Conservation (phyloP, 1,284 basidiomycete species). For the Marasmius oreades region DNA sequence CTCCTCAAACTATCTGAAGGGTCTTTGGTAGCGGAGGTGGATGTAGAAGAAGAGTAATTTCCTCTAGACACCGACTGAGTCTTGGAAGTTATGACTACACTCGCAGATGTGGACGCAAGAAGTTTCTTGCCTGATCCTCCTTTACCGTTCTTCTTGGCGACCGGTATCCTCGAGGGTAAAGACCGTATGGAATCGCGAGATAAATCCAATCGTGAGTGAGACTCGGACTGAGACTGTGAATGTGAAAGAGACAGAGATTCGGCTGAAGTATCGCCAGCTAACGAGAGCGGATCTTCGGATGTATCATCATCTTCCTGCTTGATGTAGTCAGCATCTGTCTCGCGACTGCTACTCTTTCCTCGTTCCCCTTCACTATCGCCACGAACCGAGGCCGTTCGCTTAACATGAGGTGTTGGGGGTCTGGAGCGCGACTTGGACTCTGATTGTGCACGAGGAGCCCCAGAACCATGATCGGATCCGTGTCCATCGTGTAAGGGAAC, state of each 20-base stretch:
- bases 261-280: slow-evolving; percentile 1
- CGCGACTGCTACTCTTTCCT: neutral
- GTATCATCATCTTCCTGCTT: neutral
- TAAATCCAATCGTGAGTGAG: neutral
- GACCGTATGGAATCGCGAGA: neutral
- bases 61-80: neutral
- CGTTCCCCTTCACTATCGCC: neutral
- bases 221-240: neutral
- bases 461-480: neutral
- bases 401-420: neutral
- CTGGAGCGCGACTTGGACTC: neutral
- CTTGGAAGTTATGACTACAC: too few relatives aligned
- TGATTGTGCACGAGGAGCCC: neutral
- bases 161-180: neutral
- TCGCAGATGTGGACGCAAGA: slow-evolving; percentile 23
- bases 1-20: slow-evolving; percentile 22
- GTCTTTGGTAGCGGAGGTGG: neutral
- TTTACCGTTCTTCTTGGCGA: neutral
- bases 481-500: neutral
- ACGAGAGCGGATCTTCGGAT: slow-evolving; percentile 1
- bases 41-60: neutral
- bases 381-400: neutral
- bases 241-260: neutral
- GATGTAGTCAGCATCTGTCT: neutral
- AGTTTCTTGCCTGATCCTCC: neutral